A percentile compares a stretch with the other conserved stretches of the same genome.
Evolutionary conservation across 2,329 filamentous ascomycete species (phyloP).

Genomic region (Diaporthe ampelina): DNA sequence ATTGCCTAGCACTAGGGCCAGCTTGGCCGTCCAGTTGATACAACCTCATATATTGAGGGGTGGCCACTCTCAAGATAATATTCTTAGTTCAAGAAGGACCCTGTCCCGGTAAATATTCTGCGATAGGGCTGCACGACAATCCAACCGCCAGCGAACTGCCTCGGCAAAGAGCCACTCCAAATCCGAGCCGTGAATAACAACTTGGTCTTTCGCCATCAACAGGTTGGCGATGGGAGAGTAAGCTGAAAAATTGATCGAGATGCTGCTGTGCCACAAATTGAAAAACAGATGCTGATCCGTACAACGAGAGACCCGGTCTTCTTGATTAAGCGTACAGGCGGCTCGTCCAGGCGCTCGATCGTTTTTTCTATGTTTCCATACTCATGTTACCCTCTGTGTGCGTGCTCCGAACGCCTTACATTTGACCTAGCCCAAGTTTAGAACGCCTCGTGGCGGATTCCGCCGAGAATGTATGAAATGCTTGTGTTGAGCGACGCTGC

Average conservation of each 20-base stretch:
- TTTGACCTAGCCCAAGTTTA: background rate
- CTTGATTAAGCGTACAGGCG: background rate
- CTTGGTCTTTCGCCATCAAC: background rate
- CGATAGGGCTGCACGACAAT: background rate
- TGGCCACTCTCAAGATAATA: background rate
- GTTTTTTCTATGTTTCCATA: background rate
- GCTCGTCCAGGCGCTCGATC: background rate
- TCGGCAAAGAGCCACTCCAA: slow-evolving; percentile 8
- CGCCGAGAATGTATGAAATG: slow-evolving; percentile 3
- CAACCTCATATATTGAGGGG: background rate
- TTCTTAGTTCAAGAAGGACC: background rate
- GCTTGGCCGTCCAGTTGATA: slow-evolving; percentile 8
- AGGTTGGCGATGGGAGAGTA: background rate
- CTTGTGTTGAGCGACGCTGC: background rate
- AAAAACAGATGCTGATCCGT: background rate
- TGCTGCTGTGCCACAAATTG: background rate
- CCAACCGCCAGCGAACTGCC: background rate
- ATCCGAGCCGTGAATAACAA: background rate
- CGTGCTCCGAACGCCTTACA: slow-evolving; percentile 5
- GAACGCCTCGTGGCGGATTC: slow-evolving; percentile 7
- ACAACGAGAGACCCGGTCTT: background rate
- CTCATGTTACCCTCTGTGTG: background rate
- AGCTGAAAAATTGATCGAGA: background rate
- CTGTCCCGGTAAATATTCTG: background rate
- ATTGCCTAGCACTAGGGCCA: background rate